Evolutionary conservation across 148 eudicot genomes (phyloP).

Genomic region (Camellia granthamiana): DNA sequence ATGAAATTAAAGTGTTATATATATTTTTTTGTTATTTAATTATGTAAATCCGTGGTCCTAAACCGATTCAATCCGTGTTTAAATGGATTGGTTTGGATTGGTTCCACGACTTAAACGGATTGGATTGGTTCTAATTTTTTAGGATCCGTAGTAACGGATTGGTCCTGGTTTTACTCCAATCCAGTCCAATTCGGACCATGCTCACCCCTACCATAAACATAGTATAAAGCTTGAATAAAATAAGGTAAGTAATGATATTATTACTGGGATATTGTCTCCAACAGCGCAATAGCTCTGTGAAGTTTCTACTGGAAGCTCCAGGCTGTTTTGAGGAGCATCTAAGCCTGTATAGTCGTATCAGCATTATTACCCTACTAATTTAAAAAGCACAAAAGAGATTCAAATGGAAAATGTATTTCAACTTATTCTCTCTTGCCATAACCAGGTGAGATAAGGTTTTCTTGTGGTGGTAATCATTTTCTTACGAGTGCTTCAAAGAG

Average conservation of each 20-base stretch:
- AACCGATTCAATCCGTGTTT: too few relatives aligned
- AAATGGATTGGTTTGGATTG: too few relatives aligned
- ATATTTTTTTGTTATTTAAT: too few relatives aligned
- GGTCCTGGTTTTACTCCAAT: too few relatives aligned
- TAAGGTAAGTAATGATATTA: background rate
- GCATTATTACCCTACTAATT: conserved; percentile 4
- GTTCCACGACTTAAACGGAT: too few relatives aligned
- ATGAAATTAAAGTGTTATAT: too few relatives aligned
- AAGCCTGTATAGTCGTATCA: conserved; percentile 42
- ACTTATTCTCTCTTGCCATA: background rate
- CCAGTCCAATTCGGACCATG: too few relatives aligned
- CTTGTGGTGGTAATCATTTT: too few relatives aligned
- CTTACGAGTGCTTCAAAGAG: background rate
- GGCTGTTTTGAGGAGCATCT: conserved; percentile 85
- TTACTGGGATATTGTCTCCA: conserved; percentile 53
- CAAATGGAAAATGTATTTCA: background rate
- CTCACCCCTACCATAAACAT: background rate
- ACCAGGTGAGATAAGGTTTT: background rate
- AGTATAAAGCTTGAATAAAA: background rate
- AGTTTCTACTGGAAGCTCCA: conserved; percentile 56
- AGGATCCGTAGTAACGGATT: too few relatives aligned
- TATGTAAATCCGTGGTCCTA: too few relatives aligned
- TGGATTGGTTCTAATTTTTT: too few relatives aligned
- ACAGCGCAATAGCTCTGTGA: conserved; percentile 33
- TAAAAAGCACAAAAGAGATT: conserved; percentile 8